These are phyloP conservation scores for Suaeda aralocaspica DNA, from an alignment of 148 eudicot species.

Conservation along the genomic window DNA sequence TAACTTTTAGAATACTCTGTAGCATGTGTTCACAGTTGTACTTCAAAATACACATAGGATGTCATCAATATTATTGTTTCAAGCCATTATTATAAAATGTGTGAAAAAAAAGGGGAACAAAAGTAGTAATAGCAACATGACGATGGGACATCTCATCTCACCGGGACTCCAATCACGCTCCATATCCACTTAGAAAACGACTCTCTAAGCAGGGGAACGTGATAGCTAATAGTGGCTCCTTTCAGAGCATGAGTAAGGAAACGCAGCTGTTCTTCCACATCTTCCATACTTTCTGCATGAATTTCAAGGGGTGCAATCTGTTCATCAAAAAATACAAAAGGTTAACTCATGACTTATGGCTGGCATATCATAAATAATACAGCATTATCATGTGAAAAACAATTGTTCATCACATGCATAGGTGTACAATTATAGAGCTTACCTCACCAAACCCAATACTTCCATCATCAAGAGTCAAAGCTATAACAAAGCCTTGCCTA, in stretches of 20 bases:
- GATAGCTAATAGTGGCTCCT: constrained; percentile 42
- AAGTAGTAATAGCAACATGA: not conserved
- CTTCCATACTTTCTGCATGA: constrained; percentile 57
- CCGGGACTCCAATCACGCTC: constrained; percentile 70
- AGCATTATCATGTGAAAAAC: not conserved
- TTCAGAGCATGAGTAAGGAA: constrained; percentile 52
- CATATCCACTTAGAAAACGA: constrained; percentile 80
- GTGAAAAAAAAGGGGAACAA: not conserved
- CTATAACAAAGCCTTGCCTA: constrained; percentile 76
- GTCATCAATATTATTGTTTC: not conserved
- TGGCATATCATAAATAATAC: not conserved
- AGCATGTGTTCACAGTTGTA: not conserved
- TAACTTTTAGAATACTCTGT: not conserved
- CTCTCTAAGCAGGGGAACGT: constrained; percentile 61
- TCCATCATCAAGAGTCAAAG: constrained; percentile 80
- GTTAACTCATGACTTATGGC: not conserved
- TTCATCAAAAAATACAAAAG: not conserved
- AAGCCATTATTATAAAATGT: not conserved
- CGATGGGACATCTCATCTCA: constrained; percentile 37
- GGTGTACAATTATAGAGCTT: constrained; percentile 16
- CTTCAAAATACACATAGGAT: not conserved
- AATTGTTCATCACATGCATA: not conserved
- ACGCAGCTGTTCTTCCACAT: constrained; percentile 80
- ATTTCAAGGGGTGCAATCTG: constrained; percentile 90
- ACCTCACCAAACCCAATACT: constrained; percentile 91